Evolutionary conservation across 2,329 filamentous ascomycete species (phyloP).

Genomic region (Rutstroemia sp.): DNA sequence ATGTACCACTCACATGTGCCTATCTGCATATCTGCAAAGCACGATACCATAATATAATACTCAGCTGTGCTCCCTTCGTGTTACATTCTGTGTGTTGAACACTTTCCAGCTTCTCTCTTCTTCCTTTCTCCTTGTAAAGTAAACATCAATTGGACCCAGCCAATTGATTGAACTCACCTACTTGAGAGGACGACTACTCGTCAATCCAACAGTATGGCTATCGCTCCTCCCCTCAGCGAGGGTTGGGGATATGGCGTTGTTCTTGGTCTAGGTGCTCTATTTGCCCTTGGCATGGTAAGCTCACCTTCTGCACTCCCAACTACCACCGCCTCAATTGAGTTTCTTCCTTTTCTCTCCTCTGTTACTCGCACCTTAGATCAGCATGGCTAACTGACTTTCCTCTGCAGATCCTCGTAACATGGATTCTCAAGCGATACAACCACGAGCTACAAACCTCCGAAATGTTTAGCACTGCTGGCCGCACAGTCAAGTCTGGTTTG

Average conservation of each 20-base stretch:
- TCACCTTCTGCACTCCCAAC: background rate
- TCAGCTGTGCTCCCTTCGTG: background rate
- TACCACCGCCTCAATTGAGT: background rate
- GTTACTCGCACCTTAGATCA: background rate
- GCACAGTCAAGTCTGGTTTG: constrained; percentile 82
- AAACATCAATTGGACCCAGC: too few relatives aligned
- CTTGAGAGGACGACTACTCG: too few relatives aligned
- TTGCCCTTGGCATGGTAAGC: constrained; percentile 55
- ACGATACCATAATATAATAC: constrained; percentile 3
- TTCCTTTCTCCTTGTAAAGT: too few relatives aligned
- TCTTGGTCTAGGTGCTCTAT: constrained; percentile 50
- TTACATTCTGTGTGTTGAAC: background rate
- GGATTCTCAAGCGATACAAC: constrained; percentile 44
- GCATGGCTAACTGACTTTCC: background rate
- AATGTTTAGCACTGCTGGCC: constrained; percentile 84
- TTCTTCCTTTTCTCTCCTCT: too few relatives aligned
- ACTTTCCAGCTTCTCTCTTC: too few relatives aligned
- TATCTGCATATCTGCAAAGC: background rate
- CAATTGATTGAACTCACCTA: too few relatives aligned
- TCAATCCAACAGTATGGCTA: constrained; percentile 21
- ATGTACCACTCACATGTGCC: background rate
- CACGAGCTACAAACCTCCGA: constrained; percentile 83
- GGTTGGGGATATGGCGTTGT: constrained; percentile 59
- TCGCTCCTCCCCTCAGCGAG: constrained; percentile 26
- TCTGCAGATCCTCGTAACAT: constrained; percentile 29